Conservation (phyloP, 495 filamentous ascomycete genomes). For the Acidiella bohemica region DNA sequence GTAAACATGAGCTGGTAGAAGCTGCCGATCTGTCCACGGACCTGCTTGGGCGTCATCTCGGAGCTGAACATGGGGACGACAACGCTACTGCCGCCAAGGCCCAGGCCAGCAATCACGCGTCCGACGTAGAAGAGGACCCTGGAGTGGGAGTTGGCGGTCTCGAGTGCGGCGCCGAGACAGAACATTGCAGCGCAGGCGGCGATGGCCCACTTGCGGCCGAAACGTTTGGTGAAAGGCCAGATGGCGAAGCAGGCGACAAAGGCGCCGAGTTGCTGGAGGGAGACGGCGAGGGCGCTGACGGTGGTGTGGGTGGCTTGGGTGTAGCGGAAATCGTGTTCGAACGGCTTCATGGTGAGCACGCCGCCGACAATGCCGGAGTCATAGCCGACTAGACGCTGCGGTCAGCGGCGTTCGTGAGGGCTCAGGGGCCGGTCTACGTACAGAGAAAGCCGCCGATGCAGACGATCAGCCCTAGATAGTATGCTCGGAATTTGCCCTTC, state of each 20-base stretch:
- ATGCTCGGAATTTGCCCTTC: conserved; percentile 35
- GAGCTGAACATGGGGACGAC: conserved; percentile 20
- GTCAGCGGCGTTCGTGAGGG: neutral
- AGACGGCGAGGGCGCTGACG: conserved; percentile 13
- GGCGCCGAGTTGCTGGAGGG: conserved; percentile 18
- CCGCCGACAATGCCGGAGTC: conserved; percentile 19
- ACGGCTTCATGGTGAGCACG: conserved; percentile 19
- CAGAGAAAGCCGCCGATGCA: conserved; percentile 32
- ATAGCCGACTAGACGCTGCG: conserved; percentile 6
- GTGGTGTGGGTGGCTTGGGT: neutral
- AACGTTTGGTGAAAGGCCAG: conserved; percentile 12
- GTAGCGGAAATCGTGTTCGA: conserved; percentile 15
- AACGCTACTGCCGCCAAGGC: conserved; percentile 18
- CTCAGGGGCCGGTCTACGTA: neutral
- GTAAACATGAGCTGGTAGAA: conserved; percentile 22
- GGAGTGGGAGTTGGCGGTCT: conserved; percentile 26
- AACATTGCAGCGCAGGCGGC: conserved; percentile 19
- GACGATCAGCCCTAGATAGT: conserved; percentile 39
- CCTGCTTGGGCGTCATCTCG: conserved; percentile 21
- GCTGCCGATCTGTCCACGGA: conserved; percentile 20
- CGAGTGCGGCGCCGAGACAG: conserved; percentile 20
- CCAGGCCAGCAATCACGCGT: conserved; percentile 21
- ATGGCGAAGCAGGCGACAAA: conserved; percentile 19
- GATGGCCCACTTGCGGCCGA: conserved; percentile 19
- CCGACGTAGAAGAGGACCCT: conserved; percentile 21